Evolutionary conservation across 371 early-diverging fungal species (phyloP).

Genomic region (Gilbertella persicaria): DNA sequence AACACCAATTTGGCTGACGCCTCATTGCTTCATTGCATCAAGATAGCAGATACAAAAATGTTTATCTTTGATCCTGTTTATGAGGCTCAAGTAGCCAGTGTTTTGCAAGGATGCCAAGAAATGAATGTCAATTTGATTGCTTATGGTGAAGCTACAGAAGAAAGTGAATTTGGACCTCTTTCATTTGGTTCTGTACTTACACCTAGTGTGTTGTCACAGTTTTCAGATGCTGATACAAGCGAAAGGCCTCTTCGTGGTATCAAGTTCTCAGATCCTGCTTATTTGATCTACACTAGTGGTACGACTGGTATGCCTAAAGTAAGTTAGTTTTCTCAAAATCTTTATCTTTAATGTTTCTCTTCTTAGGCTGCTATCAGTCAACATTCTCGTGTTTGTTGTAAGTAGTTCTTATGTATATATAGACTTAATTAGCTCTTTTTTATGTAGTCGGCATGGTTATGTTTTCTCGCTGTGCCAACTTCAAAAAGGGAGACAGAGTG

Average conservation of each 20-base stretch:
- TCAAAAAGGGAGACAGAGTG: slow-evolving; percentile 31
- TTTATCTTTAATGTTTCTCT: neutral
- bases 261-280: slow-evolving; percentile 35
- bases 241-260: slow-evolving; percentile 30
- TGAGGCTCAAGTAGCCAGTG: slow-evolving; percentile 15
- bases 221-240: slow-evolving; percentile 33
- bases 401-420: neutral
- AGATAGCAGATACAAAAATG: slow-evolving; percentile 24
- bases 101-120: slow-evolving; percentile 3
- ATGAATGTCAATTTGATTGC: slow-evolving; percentile 9
- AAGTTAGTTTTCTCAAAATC: neutral
- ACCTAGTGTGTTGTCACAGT: slow-evolving; percentile 22
- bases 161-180: slow-evolving; percentile 20
- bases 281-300: slow-evolving; percentile 54
- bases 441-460: slow-evolving; percentile 20
- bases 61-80: slow-evolving; percentile 33
- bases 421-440: slow-evolving; percentile 2
- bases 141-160: slow-evolving; percentile 33
- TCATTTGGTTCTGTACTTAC: slow-evolving; percentile 32
- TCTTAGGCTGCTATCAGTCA: slow-evolving; percentile 31
- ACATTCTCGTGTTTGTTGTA: slow-evolving; percentile 27
- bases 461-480: slow-evolving; percentile 12
- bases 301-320: slow-evolving; percentile 47
- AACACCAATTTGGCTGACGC: slow-evolving; percentile 33
- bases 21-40: slow-evolving; percentile 32